These are phyloP conservation scores for Lunasporangiospora selenospora DNA, from an alignment of 192 early-diverging fungal species.

Conservation along the genomic window DNA sequence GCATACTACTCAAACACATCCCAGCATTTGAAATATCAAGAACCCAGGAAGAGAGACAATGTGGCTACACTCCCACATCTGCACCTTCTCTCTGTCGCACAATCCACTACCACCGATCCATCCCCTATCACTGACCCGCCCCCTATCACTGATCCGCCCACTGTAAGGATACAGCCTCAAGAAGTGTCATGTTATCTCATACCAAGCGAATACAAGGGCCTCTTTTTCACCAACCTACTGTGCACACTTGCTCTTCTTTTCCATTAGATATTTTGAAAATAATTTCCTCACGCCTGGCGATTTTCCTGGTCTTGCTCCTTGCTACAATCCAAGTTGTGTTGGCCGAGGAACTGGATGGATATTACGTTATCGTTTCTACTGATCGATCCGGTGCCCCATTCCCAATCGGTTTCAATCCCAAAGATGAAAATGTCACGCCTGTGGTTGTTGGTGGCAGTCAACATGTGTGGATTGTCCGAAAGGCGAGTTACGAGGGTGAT, in stretches of 20 bases:
- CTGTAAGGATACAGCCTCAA: not conserved
- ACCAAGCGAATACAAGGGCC: not conserved
- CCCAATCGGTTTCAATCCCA: not conserved
- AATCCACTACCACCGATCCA: not conserved
- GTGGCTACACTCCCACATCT: too few relatives aligned
- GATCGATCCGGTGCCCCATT: not conserved
- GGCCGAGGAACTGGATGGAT: not conserved
- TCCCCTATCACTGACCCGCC: too few relatives aligned
- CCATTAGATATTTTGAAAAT: not conserved
- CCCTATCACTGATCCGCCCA: not conserved
- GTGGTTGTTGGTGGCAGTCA: not conserved
- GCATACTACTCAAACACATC: too few relatives aligned
- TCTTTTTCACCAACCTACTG: slow-evolving; percentile 1
- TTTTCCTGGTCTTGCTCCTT: slow-evolving; percentile 1
- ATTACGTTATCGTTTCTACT: not conserved
- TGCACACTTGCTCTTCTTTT: not conserved
- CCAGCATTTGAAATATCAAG: too few relatives aligned
- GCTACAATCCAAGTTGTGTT: not conserved
- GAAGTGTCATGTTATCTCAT: not conserved
- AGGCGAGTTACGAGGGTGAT: not conserved
- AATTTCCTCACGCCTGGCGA: not conserved
- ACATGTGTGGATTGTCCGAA: not conserved
- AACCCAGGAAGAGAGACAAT: too few relatives aligned
- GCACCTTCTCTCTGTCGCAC: not conserved
- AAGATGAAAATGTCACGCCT: too few relatives aligned